Evolutionary conservation across 2,329 filamentous ascomycete genomes (phyloP), one percentile per base, ranked within the genome.

Genomic region (Sclerotinia subarctica): DNA sequence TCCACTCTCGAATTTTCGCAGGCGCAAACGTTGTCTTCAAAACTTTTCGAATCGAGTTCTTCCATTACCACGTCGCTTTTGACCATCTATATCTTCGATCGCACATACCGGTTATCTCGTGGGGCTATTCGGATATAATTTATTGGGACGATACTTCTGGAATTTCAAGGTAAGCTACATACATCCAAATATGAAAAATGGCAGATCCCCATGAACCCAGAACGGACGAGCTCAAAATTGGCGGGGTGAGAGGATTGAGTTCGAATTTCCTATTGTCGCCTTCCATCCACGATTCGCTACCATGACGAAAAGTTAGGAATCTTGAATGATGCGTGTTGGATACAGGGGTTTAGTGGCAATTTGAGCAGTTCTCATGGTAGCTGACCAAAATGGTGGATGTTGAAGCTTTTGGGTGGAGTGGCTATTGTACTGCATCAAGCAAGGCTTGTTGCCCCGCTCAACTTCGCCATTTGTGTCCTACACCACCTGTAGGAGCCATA

Each of bases 1-100:
- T 73, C 73, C 74, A 68, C 72, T 68, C 71, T 72, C 72, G 71
- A 74, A 69, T 72, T 71, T 73, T 69, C 71, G 70, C 72, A 74
- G 73, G 74, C 73, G 75, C 75, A 73, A 75, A 69, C 72, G 70
- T 74, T 74, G 68, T 73, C 71, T 68, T 72, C 72, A 71, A 56
- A 26, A 21, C 46, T 70, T 71, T 72, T 74, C 67, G 69, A 73
- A 65, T 73, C 72, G 66, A 71, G 49, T 73, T 73, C 73, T 64
- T 67, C 72, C 66, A 38, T 66, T 60, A 52, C 67, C 47, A 46
- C 38, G 63, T 70, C 70, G 63, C 69, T 72, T 71, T 71, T 62
- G 67, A 71, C 64, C 29, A 51, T 70, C 71, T 59, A 26, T 15
- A 64, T 72, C 73, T 72, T 68, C 66, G 68, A 69, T 57, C 68